Percentiles rank a stretch among this genome's conserved stretches.
Conservation (phyloP, 306 rosid species). For the Cucumis hystrix region DNA sequence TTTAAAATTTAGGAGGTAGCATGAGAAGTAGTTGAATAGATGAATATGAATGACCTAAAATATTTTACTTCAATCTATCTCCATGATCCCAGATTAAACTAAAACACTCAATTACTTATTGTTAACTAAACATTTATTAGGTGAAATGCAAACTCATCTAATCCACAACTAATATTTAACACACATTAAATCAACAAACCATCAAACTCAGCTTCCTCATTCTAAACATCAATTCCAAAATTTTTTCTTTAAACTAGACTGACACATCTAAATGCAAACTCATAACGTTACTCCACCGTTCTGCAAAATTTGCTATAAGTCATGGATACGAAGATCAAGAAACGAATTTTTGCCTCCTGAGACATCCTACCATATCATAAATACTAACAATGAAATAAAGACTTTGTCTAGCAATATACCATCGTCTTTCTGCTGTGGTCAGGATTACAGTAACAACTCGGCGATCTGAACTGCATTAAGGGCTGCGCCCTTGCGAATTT, state of each 20-base stretch:
- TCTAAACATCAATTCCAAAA: not conserved
- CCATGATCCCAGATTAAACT: too few species aligned
- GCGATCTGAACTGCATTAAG: constrained; percentile 97
- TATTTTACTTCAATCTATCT: not conserved
- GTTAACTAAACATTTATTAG: not conserved
- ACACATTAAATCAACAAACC: not conserved
- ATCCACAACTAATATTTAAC: not conserved
- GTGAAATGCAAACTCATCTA: not conserved
- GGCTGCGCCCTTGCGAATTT: constrained; percentile 97
- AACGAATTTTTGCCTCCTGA: not conserved
- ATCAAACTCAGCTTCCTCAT: not conserved
- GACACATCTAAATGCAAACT: not conserved
- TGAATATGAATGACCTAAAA: too few species aligned
- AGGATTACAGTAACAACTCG: constrained; percentile 59
- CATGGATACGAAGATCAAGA: not conserved
- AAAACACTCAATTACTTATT: too few species aligned
- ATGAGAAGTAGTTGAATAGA: too few species aligned
- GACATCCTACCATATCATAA: not conserved
- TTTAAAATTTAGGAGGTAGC: too few species aligned
- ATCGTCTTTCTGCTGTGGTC: not conserved
- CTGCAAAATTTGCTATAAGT: not conserved
- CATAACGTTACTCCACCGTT: not conserved
- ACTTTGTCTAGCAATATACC: not conserved
- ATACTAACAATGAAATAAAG: not conserved
- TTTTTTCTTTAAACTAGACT: not conserved